Base-by-base conservation (phyloP, 2,329 filamentous ascomycete genomes). In the Cryphonectria carpinicola region DNA sequence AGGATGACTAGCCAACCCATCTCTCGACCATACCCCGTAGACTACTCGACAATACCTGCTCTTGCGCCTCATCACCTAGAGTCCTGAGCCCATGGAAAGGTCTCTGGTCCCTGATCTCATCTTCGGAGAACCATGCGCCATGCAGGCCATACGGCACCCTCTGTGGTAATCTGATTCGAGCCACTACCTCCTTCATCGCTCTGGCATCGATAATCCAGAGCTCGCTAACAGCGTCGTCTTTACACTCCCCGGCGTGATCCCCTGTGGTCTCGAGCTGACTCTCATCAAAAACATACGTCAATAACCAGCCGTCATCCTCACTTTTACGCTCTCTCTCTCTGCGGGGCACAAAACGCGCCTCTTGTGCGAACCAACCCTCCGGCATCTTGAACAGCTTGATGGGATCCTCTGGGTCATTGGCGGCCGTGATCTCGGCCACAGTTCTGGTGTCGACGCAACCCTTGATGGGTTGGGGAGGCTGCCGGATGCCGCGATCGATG, bases 281-380 rank as follows among this genome's bases (percentile, higher is more conserved):
- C 74, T 93, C 91, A 73, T 93, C 89, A 72, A 93, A 93, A 1
- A 90, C 89, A 73, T 92, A 93, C 62, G 88, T 90, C 5, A 93
- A 80, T 0, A 93, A 80, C 79, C 86, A 93, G 0, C 91, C 91
- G 73, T 90, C 89, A 74, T 93, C 90, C 76, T 93, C 91, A 0
- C 74, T 77, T 0, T 61, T 70, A 0, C 81, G 78, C 14, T 79
- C 74, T 1, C 74, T 61, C 17, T 63, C 66, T 10, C 37, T 43
- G 1, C 85, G 79, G 4, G 89, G 81, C 5, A 93, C 85, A 72
- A 93, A 93, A 0, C 88, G 85, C 1, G 90, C 86, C 78, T 93
- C 91, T 76, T 93, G 90, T 0, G 89, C 89, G 72, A 84, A 93
- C 82, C 87, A 89, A 0, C 86, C 86, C 0, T 79, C 75, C 0